Conservation (phyloP, 202 grass and related monocot genomes). For the Musa balbisiana region DNA sequence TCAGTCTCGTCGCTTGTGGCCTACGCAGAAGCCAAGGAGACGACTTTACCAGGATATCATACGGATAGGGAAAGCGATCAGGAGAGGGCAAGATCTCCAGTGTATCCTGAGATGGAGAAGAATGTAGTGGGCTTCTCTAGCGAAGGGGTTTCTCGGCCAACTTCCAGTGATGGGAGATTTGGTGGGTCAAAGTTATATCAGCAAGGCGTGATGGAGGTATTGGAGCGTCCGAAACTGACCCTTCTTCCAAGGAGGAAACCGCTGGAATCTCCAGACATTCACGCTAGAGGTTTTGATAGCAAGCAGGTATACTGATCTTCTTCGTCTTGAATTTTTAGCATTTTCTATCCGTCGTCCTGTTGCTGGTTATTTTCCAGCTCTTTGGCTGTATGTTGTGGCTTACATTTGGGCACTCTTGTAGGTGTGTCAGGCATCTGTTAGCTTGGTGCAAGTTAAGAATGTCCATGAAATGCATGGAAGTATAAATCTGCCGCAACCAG, state of each 20-base stretch:
- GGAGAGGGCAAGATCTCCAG: slow-evolving; percentile 42
- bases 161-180: slow-evolving; percentile 57
- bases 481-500: slow-evolving; percentile 32
- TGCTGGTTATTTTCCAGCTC: not conserved
- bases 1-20: not conserved
- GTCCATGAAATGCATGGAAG: slow-evolving; percentile 45
- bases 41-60: not conserved
- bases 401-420: slow-evolving; percentile 21
- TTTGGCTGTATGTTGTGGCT: not conserved
- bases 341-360: not conserved
- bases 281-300: slow-evolving; percentile 41
- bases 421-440: slow-evolving; percentile 31
- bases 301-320: slow-evolving; percentile 23
- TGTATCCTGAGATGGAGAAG: slow-evolving; percentile 35
- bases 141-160: slow-evolving; percentile 36
- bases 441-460: slow-evolving; percentile 29
- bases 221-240: slow-evolving; percentile 72
- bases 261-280: slow-evolving; percentile 39
- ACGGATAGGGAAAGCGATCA: slow-evolving; percentile 5
- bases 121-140: slow-evolving; percentile 16
- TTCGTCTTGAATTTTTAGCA: not conserved
- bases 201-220: slow-evolving; percentile 24
- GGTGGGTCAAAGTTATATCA: slow-evolving; percentile 16
- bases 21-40: slow-evolving; percentile 10
- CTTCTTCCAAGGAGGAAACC: slow-evolving; percentile 75